Evolutionary conservation across 495 filamentous ascomycete genomes (phyloP), one percentile per base, ranked within the genome.

Genomic region (Aspergillus wentii): DNA sequence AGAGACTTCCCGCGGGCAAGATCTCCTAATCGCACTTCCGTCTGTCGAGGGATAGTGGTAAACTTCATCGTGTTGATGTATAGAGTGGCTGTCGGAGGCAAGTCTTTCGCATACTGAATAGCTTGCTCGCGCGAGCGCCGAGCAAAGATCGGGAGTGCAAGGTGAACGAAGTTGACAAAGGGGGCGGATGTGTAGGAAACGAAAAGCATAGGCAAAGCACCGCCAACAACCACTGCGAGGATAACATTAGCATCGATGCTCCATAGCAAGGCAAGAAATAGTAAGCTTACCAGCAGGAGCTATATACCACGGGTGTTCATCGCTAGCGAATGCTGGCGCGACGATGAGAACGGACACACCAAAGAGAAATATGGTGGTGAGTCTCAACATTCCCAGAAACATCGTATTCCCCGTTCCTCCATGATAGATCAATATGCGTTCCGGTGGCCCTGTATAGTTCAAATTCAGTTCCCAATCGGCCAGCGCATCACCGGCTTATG

Each of bases 61-160:
- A 83, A 65, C 17, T 78, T 80, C 68, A 89, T 80, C 10, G 82
- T 90, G 13, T 75, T 82, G 27, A 94, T 61, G 19, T 83, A 79
- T 2, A 95, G 50, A 17, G 66, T 68, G 1, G 83, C 80, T 7
- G 71, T 69, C 0, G 78, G 69, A 2, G 86, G 81, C 1, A 86
- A 62, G 17, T 69, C 71, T 34, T 71, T 69, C 0, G 72, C 69
- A 53, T 83, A 94, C 17, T 76, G 74, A 19, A 78, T 44, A n/a
- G 88, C 69, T 38, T 72, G 62, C 9, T 83, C 80, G n/a, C 68
- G 68, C 0, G 85, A 88, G 22, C 65, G 61, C 9, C 86, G 78
- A n/a, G 82, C 84, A 52, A 76, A 80, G 3, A 72, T 59, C 5
- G 86, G 86, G 8, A 89, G 63, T 17, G 74, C 72, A 21, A 91